Evolutionary conservation across 73 alveolate species (phyloP), one percentile per base, ranked within the genome.

Genomic region (Paramecium tetraurelia): DNA sequence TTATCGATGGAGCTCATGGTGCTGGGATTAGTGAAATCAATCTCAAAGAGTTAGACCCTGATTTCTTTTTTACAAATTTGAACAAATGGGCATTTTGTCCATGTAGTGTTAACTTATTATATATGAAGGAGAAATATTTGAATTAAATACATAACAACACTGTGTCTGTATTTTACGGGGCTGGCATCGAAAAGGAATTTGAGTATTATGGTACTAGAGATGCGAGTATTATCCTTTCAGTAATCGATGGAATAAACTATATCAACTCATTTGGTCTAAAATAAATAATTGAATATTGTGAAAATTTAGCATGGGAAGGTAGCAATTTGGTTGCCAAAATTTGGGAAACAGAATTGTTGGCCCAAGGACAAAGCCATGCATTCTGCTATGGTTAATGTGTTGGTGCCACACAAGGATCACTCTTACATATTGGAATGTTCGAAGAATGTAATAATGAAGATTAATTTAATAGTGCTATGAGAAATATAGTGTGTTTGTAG

Each of bases 1-100:
- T 80, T 1, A 48, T 80, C 4, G 90, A 80, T 80, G 70, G 76
- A 18, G 90, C 90, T 24, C 90, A 80, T 80, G 90, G 76, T 1
- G 75, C 75, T 24, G 90, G 90, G 43, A 80, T 80, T 4, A 41
- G 72, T 20, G 76, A 80, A 80, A 22, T 80, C n/a, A 9, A 80
- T 80, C 11, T 80, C 8, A 46, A 21, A 1, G 90, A 80, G 20
- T 46, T 80, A 14, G 75, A 80, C 18, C 76, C 90, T 80, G 90
- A 80, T 80, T 80, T 80, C 90, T 80, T 40, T 20, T 80, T 43
- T 27, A 44, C 90, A 80, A 80, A 80, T 80, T 43, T 80, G 16
- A 33, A 80, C 33, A 80, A 80, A 80, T 80, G 90, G 90, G 70
- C 76, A 22, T 80, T 44, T 20, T 33, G 46, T 18, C 90, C 90